phyloP scores from a whole-genome alignment of 805 yeast genomes.

The Kodamaea laetipori region DNA sequence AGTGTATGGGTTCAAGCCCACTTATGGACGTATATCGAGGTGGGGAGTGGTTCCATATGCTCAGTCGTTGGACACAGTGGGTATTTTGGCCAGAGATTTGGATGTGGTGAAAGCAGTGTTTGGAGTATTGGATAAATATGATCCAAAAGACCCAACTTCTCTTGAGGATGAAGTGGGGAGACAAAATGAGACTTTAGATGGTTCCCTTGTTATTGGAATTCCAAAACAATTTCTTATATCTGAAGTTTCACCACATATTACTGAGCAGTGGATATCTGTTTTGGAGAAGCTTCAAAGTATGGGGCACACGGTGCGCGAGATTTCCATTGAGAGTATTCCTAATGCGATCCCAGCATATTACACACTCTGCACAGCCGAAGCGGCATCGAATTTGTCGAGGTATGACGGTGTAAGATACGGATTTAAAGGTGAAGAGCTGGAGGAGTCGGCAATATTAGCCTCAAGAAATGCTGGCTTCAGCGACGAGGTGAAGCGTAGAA shows the following conservation, averaged over 20 bases:
- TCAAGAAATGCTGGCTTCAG: constrained; percentile 77
- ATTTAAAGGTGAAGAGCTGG: constrained; percentile 27
- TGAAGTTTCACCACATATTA: constrained; percentile 52
- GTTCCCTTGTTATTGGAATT: constrained; percentile 61
- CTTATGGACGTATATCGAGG: constrained; percentile 88
- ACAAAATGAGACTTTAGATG: too few relatives aligned
- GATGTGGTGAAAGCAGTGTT: constrained; percentile 51
- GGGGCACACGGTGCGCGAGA: constrained; percentile 58
- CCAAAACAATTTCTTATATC: constrained; percentile 65
- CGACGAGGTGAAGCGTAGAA: constrained; percentile 77
- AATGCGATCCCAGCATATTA: constrained; percentile 78
- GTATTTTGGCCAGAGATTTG: constrained; percentile 63
- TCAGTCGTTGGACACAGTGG: constrained; percentile 93
- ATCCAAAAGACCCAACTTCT: constrained; percentile 79
- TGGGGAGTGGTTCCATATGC: constrained; percentile 94
- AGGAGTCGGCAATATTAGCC: constrained; percentile 22
- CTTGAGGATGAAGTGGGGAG: constrained; percentile 25
- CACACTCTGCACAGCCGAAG: constrained; percentile 89
- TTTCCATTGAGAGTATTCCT: constrained; percentile 71
- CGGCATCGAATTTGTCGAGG: constrained; percentile 86
- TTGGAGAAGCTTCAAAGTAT: constrained; percentile 44
- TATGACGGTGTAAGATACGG: constrained; percentile 93
- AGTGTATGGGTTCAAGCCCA: constrained; percentile 85
- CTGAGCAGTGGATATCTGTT: constrained; percentile 48
- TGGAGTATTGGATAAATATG: constrained; percentile 57